Conservation (phyloP, 2,329 filamentous ascomycete species). For the Gremmenia infestans region DNA sequence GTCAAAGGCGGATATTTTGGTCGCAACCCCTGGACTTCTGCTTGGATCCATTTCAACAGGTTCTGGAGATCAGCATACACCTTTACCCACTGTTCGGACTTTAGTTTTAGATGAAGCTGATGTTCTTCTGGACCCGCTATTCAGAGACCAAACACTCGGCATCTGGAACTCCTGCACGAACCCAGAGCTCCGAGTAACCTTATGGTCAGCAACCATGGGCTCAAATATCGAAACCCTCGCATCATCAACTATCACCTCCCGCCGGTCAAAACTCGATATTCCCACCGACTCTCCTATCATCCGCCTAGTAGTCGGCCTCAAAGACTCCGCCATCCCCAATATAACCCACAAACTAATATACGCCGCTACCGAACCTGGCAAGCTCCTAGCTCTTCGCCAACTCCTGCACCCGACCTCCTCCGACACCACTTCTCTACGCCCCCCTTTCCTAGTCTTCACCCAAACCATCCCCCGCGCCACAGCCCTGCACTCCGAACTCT, state of each 20-base stretch:
- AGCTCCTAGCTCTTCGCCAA: constrained; percentile 85
- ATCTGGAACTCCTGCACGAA: constrained; percentile 79
- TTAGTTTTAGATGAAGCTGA: constrained; percentile 92
- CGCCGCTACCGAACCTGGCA: constrained; percentile 87
- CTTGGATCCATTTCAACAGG: constrained; percentile 63
- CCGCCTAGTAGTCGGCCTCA: constrained; percentile 88
- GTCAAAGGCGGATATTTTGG: constrained; percentile 72
- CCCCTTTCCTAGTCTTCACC: constrained; percentile 92
- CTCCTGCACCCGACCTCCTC: constrained; percentile 69
- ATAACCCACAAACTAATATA: constrained; percentile 86
- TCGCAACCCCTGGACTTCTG: constrained; percentile 74
- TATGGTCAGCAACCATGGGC: constrained; percentile 97
- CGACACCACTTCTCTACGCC: constrained; percentile 51
- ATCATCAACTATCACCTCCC: constrained; percentile 57
- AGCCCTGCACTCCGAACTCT: constrained; percentile 81
- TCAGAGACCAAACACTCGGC: constrained; percentile 79
- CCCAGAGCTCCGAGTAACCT: constrained; percentile 64
- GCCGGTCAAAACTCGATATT: constrained; percentile 38
- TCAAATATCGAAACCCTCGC: constrained; percentile 83
- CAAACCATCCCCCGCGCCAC: constrained; percentile 90
- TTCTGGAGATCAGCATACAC: constrained; percentile 35
- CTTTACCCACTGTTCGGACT: constrained; percentile 63
- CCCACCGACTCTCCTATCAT: constrained; percentile 51
- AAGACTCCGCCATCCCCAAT: constrained; percentile 92
- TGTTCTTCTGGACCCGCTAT: constrained; percentile 85